Evolutionary conservation across 345 rosid genomes (phyloP), one percentile per base, ranked within the genome.

Genomic region (Microthlaspi erraticum): DNA sequence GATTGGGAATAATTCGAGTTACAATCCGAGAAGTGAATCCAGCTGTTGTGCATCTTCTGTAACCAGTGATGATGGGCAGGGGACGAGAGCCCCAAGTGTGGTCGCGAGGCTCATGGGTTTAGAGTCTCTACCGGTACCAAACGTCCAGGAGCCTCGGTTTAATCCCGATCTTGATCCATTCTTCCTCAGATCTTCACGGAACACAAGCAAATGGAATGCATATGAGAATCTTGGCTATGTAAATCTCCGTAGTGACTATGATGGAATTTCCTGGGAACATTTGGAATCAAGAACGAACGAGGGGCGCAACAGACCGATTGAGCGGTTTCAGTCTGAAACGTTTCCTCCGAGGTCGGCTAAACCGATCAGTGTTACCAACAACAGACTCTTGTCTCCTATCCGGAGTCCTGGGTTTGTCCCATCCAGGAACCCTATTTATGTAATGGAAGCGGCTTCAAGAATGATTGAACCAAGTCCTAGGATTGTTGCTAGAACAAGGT

Each of bases 71-170:
- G 94, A 89, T 69, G 88, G 83, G 23, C 79, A 51, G 44, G 91
- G 83, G 57, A 67, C 76, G 56, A 84, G 79, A 81, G 88, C 86
- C 18, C 97, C 99, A 2, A 91, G 97, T 54, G 93, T 90, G 34
- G 96, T 94, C 64, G 99, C 98, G 9, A 86, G 90, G 71, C 96
- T 94, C 33, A 94, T 94, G 99, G 99, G 99, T 66, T 80, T 91
- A 79, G 89, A 94, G 81, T 83, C 89, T 9, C 77, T 94, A 84
- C 99, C 99, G 1, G 77, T 71, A 12, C 79, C 86, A 55, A 81
- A 77, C 63, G 78, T 51, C 49, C 73, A 58, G 0, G 86, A 85
- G 57, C 72, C 81, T 32, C 78, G 81, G 57, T 68, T 75, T 38
- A 43, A 80, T 53, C 80, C 82, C 1, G 76, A 46, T 78, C 73